Conservation (phyloP, 352 stramenopile species). For the Phytophthora europaea region DNA sequence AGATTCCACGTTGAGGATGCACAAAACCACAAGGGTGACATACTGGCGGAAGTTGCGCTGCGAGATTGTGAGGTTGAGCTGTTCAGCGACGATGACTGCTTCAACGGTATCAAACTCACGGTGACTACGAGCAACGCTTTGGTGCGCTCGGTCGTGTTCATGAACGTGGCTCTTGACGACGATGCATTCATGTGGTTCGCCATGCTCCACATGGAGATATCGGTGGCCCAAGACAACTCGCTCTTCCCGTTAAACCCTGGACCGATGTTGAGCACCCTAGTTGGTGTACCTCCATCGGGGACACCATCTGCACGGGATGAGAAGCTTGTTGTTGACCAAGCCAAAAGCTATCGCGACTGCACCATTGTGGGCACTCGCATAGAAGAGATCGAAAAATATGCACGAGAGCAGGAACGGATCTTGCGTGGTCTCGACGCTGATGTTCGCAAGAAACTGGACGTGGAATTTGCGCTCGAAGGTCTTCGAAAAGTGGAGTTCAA, state of each 20-base stretch:
- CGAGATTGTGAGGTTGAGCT: conserved; percentile 61
- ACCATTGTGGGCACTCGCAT: conserved; percentile 44
- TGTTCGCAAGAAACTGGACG: conserved; percentile 20
- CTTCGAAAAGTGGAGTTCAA: background rate
- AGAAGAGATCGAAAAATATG: conserved; percentile 55
- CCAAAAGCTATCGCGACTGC: conserved; percentile 45
- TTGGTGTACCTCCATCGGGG: conserved; percentile 15
- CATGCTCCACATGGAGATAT: conserved; percentile 62
- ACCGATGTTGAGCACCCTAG: conserved; percentile 30
- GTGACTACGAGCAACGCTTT: conserved; percentile 6
- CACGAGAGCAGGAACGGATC: conserved; percentile 28
- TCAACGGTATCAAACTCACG: conserved; percentile 63
- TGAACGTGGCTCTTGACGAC: conserved; percentile 54
- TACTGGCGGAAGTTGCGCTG: conserved; percentile 48
- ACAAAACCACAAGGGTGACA: conserved; percentile 11
- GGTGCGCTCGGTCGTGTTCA: conserved; percentile 40
- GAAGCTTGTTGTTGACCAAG: conserved; percentile 31
- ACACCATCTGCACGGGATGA: conserved; percentile 43
- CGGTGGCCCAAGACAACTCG: conserved; percentile 53
- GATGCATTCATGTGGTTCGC: conserved; percentile 71
- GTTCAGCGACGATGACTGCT: conserved; percentile 48
- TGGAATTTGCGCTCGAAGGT: background rate
- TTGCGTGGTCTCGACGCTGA: conserved; percentile 17
- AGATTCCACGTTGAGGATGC: conserved; percentile 42
- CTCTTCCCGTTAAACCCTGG: conserved; percentile 44